Percentiles rank a stretch among this genome's conserved stretches.
phyloP scores from a whole-genome alignment of 2,329 filamentous ascomycete genomes.

The Diaporthe sp. region DNA sequence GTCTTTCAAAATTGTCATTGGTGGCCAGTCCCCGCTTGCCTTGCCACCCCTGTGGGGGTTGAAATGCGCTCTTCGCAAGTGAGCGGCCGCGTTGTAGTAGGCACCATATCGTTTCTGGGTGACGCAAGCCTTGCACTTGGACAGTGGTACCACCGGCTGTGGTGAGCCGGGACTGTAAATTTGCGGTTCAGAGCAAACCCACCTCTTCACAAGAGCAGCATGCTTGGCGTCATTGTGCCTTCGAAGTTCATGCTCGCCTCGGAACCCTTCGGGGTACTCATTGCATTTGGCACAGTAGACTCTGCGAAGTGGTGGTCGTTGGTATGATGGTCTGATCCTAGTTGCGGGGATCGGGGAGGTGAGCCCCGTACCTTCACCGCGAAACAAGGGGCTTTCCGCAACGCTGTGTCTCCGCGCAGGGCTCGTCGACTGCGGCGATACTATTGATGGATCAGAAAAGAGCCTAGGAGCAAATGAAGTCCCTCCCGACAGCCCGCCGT shows the following conservation, averaged over 20 bases:
- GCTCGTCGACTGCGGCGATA: conserved; percentile 48
- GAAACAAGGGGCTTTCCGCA: conserved; percentile 60
- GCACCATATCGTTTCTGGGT: conserved; percentile 70
- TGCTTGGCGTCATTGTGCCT: conserved; percentile 75
- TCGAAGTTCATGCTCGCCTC: conserved; percentile 88
- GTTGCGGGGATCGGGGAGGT: conserved; percentile 59
- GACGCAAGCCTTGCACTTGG: conserved; percentile 70
- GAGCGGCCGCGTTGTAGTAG: conserved; percentile 72
- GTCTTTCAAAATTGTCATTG: conserved; percentile 70
- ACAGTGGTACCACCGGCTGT: conserved; percentile 65
- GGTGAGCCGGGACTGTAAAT: conserved; percentile 53
- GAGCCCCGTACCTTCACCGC: conserved; percentile 55
- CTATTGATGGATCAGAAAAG: conserved; percentile 48
- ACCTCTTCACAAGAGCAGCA: conserved; percentile 67
- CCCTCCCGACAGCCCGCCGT: conserved; percentile 46
- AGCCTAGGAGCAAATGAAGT: conserved; percentile 48
- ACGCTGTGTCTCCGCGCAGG: conserved; percentile 61
- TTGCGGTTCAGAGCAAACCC: conserved; percentile 69
- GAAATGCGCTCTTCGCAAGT: conserved; percentile 70
- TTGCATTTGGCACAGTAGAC: conserved; percentile 84
- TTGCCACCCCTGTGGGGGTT: conserved; percentile 69
- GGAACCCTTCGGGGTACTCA: conserved; percentile 87
- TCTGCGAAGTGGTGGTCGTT: conserved; percentile 74
- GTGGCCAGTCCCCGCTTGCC: conserved; percentile 71
- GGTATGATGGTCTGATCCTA: conserved; percentile 61